phyloP scores from a whole-genome alignment of 495 filamentous ascomycete species.

The Hyphodiscus hymeniophilus region DNA sequence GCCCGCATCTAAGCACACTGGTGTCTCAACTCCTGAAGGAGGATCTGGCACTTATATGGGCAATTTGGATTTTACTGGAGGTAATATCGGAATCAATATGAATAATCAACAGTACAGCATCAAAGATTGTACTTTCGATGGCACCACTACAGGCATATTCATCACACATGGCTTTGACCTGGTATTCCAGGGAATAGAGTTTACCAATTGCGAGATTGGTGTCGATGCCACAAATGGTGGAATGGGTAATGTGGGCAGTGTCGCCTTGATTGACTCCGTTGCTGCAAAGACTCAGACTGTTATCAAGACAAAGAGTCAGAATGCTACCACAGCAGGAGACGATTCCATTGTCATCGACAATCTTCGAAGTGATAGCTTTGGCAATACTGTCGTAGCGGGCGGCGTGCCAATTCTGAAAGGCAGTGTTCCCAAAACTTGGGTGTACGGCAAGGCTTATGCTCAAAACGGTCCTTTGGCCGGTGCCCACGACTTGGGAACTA shows the following conservation, averaged over 20 bases:
- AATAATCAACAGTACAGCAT: conserved; percentile 46
- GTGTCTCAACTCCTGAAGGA: conserved; percentile 27
- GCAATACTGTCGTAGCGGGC: conserved; percentile 15
- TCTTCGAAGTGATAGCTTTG: conserved; percentile 17
- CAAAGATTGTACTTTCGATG: conserved; percentile 37
- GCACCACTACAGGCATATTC: conserved; percentile 31
- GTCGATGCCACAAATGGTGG: conserved; percentile 39
- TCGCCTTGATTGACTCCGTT: conserved; percentile 35
- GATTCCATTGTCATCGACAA: conserved; percentile 51
- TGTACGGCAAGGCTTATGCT: conserved; percentile 29
- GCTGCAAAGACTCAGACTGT: conserved; percentile 32
- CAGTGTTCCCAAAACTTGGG: conserved; percentile 31
- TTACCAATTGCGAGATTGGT: conserved; percentile 44
- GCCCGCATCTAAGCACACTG: conserved; percentile 34
- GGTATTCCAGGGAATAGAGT: conserved; percentile 31
- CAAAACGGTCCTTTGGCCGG: neutral
- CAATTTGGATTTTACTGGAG: conserved; percentile 33
- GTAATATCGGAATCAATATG: conserved; percentile 38
- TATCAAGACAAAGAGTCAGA: conserved; percentile 25
- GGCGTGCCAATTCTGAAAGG: conserved; percentile 27
- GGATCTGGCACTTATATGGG: conserved; percentile 36
- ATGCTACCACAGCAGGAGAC: conserved; percentile 27
- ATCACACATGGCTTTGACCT: conserved; percentile 33
- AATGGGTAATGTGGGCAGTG: conserved; percentile 6
- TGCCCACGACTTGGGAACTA: conserved; percentile 17